Conservation (phyloP, 2,329 filamentous ascomycete genomes). For the Plenodomus lindquistii region DNA sequence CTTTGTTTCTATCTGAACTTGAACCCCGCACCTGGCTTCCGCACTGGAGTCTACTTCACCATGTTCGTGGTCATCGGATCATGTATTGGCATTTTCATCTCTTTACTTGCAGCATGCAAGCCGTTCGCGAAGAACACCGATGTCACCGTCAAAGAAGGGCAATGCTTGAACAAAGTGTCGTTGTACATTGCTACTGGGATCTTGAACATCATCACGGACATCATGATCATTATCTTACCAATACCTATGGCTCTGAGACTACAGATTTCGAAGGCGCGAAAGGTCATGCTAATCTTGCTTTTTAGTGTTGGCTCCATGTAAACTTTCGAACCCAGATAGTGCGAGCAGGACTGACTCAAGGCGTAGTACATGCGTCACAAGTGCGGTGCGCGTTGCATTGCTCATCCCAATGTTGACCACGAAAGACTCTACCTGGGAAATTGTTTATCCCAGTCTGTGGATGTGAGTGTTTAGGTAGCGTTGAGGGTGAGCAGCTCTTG, state of each 20-base stretch:
- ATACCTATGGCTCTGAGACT: slow-evolving; percentile 17
- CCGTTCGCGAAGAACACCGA: slow-evolving; percentile 22
- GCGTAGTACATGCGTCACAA: slow-evolving; percentile 17
- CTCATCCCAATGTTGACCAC: slow-evolving; percentile 13
- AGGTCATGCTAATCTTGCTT: slow-evolving; percentile 15
- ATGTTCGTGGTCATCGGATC: slow-evolving; percentile 22
- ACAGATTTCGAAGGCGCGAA: slow-evolving; percentile 16
- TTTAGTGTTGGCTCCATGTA: slow-evolving; percentile 21
- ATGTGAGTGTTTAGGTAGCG: slow-evolving; percentile 10
- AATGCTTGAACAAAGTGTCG: slow-evolving; percentile 19
- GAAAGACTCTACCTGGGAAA: slow-evolving; percentile 13
- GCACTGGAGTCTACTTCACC: slow-evolving; percentile 10
- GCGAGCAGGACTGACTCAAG: slow-evolving; percentile 2
- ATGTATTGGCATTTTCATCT: slow-evolving; percentile 17
- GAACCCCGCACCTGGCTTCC: too few relatives aligned
- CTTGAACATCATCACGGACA: slow-evolving; percentile 22
- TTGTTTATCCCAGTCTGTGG: slow-evolving; percentile 15
- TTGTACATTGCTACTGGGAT: slow-evolving; percentile 22
- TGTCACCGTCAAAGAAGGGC: slow-evolving; percentile 13
- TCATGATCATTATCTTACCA: slow-evolving; percentile 14
- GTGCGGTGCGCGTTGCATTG: slow-evolving; percentile 13
- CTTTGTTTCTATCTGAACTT: too few relatives aligned
- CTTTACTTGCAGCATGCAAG: slow-evolving; percentile 19
- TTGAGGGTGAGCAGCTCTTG: too few relatives aligned
- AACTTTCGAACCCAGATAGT: neutral